Base-by-base conservation (phyloP, 2,329 filamentous ascomycete species). In the Geoglossum cookeanum region DNA sequence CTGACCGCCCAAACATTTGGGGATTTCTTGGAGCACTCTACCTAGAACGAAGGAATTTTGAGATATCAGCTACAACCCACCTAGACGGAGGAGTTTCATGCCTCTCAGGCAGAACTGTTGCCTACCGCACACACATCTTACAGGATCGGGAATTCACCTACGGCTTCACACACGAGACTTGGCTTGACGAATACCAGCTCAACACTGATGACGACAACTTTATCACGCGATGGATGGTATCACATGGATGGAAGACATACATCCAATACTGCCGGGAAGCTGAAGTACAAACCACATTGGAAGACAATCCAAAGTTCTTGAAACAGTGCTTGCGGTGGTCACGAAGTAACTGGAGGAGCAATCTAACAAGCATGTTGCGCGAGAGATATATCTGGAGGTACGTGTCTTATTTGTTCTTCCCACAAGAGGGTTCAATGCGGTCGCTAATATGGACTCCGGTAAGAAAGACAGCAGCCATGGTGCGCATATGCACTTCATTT, bases 31-130 rank as follows among this genome's bases (percentile, higher is more conserved):
- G 90, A 4, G 87, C 89, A 29, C 82, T 90, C 55, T 97, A 97
- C 69, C 84, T 97, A 61, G 87, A 95, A 70, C 81, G 91, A 59
- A 83, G 91, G 60, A 97, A 96, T 71, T 97, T 96, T 68, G 91
- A 97, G 70, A 95, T 94, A 67, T 94, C 90, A 53, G 90, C 91
- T 35, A 96, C 90, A 57, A 91, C 94, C 68, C 87, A 91, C 71
- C 85, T 96, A 55, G 91, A 97, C 67, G 91, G 91, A 59, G 91
- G 91, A 47, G 85, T 94, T n/a, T 94, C 91, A 9, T 97, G 91
- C 74, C 87, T 97, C 75, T 96, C 91, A 52, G 91, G 91, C 59
- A 84, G 91, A 48, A 96, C 90, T 15, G 90, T 91, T 56, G 90
- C 89, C 51, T 96, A 97, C 72, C 84, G 88, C 54, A 88, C 87